phyloP scores from a whole-genome alignment of 257 asterid species.

The Oldenlandia corymbosa region DNA sequence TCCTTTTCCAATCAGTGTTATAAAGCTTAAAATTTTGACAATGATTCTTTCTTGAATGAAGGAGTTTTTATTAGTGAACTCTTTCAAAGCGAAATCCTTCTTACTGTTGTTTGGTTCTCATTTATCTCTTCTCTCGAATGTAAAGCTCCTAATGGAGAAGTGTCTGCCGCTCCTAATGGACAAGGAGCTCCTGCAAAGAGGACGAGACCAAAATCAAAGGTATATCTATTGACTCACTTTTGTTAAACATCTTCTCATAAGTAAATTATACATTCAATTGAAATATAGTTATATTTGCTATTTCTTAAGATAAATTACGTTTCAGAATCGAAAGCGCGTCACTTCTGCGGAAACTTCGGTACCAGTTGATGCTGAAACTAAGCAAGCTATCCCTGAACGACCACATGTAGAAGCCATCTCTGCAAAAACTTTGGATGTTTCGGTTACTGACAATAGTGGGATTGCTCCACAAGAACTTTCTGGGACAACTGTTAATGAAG shows the following conservation, averaged over 20 bases:
- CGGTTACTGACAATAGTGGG: conserved; percentile 34
- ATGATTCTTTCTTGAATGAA: not conserved
- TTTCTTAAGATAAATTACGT: conserved; percentile 23
- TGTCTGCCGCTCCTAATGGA: conserved; percentile 62
- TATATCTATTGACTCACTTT: conserved; percentile 20
- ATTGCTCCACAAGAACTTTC: conserved; percentile 27
- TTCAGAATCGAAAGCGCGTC: conserved; percentile 53
- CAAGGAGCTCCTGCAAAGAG: conserved; percentile 67
- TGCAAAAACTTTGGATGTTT: conserved; percentile 31
- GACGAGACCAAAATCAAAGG: conserved; percentile 65
- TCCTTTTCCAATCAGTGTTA: not conserved
- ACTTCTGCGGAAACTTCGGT: conserved; percentile 44
- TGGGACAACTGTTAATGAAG: conserved; percentile 34
- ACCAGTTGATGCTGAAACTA: conserved; percentile 34
- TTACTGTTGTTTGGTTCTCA: conserved; percentile 3
- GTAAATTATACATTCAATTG: conserved; percentile 5
- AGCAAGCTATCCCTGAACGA: conserved; percentile 34
- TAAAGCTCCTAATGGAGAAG: conserved; percentile 63
- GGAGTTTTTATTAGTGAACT: conserved; percentile 1
- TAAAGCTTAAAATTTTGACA: not conserved
- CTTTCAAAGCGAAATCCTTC: no score
- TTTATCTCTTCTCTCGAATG: conserved; percentile 2
- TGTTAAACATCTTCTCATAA: not conserved
- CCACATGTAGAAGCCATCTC: conserved; percentile 38
- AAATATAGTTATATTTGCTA: conserved; percentile 16